These are phyloP conservation scores for Jackrogersella multiformis DNA, from an alignment of 495 filamentous ascomycete genomes.

Conservation along the genomic window DNA sequence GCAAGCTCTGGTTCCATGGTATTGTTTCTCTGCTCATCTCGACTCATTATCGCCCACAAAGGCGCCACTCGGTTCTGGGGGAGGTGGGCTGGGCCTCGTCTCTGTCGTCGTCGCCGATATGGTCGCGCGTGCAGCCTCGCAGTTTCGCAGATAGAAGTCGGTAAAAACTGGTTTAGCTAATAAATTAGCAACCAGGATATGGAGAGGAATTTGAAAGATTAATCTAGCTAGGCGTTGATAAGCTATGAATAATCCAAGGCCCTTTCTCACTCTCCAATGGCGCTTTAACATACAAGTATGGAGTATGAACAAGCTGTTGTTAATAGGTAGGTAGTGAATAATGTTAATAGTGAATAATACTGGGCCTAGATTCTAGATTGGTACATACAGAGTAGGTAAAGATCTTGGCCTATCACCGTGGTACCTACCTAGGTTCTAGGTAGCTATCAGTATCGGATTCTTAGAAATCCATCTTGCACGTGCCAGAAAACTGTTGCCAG, in stretches of 20 bases:
- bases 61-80: constrained; percentile 29
- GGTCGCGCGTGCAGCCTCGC: constrained; percentile 4
- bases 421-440: too few species aligned
- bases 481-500: constrained; percentile 33
- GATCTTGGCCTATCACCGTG: constrained; percentile 14
- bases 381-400: background rate
- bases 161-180: background rate
- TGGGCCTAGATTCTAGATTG: too few species aligned
- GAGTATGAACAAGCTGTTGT: constrained; percentile 14
- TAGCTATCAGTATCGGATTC: background rate
- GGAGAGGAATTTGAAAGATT: background rate
- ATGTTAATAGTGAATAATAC: too few species aligned
- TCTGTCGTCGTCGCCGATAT: background rate
- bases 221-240: constrained; percentile 13
- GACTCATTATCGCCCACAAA: constrained; percentile 53
- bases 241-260: constrained; percentile 8
- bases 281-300: constrained; percentile 13
- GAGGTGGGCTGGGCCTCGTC: background rate
- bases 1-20: constrained; percentile 50
- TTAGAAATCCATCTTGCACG: constrained; percentile 24
- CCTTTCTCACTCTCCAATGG: constrained; percentile 26
- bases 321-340: constrained; percentile 5
- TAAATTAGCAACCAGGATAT: constrained; percentile 4
- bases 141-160: constrained; percentile 11
- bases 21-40: constrained; percentile 51